Conservation (phyloP, 441 rosid genomes). For the Populus trichocarpa region DNA sequence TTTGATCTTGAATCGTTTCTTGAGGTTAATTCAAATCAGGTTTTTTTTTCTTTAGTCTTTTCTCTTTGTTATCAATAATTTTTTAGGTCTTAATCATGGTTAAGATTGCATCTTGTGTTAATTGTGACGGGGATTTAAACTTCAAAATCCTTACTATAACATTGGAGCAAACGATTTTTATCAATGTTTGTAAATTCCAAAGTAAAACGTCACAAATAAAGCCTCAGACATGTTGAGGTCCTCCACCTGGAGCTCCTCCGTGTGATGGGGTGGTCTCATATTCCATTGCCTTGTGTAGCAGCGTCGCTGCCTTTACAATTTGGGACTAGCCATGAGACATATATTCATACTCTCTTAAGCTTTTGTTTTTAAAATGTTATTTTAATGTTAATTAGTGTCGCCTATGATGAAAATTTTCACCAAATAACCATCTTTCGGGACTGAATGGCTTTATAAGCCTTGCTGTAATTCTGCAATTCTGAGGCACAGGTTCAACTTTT, state of each 20-base stretch:
- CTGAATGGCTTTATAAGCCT: neutral
- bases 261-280: neutral
- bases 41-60: neutral
- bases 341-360: conserved; percentile 7
- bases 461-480: neutral
- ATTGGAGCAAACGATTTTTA: conserved; percentile 25
- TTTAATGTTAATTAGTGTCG: neutral
- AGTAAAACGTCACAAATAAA: conserved; percentile 35
- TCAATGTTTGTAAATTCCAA: conserved; percentile 34
- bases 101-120: neutral
- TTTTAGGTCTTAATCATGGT: neutral
- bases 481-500: neutral
- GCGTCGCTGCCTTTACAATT: conserved; percentile 45
- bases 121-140: conserved; percentile 24
- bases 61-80: neutral
- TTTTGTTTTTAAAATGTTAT: too few species aligned
- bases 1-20: neutral
- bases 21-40: neutral
- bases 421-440: neutral
- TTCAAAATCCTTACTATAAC: conserved; percentile 11
- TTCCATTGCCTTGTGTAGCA: conserved; percentile 39
- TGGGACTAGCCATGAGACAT: conserved; percentile 51
- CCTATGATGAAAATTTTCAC: neutral
- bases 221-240: conserved; percentile 16
- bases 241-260: conserved; percentile 3